phyloP scores from a whole-genome alignment of 192 early-diverging fungal species.

The Bifiguratus adelaidae region DNA sequence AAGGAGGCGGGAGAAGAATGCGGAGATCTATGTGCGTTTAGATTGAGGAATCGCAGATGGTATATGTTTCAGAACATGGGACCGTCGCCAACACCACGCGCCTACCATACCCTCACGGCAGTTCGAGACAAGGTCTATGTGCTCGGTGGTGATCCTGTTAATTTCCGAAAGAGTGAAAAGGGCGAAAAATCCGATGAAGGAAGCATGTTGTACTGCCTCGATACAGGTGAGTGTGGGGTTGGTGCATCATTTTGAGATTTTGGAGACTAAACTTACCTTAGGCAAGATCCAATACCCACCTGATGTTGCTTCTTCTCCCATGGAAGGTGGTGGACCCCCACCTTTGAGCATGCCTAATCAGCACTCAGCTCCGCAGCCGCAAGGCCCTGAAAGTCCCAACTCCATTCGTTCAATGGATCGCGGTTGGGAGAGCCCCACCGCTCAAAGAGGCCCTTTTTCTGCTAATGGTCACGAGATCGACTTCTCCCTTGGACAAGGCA shows the following conservation, averaged over 20 bases:
- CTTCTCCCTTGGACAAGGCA: too few species aligned
- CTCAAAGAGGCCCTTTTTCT: too few species aligned
- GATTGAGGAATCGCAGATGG: slow-evolving; percentile 39
- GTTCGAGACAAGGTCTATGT: slow-evolving; percentile 33
- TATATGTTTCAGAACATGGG: slow-evolving; percentile 33
- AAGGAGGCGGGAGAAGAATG: slow-evolving; percentile 24
- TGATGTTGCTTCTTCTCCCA: background rate
- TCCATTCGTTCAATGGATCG: too few species aligned
- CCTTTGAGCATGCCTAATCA: too few species aligned
- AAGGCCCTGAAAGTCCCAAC: too few species aligned
- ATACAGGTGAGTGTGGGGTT: slow-evolving; percentile 28
- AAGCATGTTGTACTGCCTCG: slow-evolving; percentile 24
- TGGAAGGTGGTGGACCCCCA: slow-evolving; percentile 1
- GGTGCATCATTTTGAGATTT: slow-evolving; percentile 6
- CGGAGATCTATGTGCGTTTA: slow-evolving; percentile 37
- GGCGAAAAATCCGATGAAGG: slow-evolving; percentile 27
- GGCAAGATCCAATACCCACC: slow-evolving; percentile 35
- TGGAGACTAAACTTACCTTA: slow-evolving; percentile 9
- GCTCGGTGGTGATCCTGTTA: slow-evolving; percentile 34
- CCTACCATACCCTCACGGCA: slow-evolving; percentile 27
- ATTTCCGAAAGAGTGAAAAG: too few species aligned
- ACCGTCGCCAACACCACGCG: slow-evolving; percentile 25
- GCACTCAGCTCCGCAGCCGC: too few species aligned
- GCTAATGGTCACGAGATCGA: too few species aligned
- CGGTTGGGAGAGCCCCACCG: too few species aligned